Percentiles rank a stretch among this genome's conserved stretches.
phyloP scores from a whole-genome alignment of 2,329 filamentous ascomycete species.

The Coniochaeta sp. region DNA sequence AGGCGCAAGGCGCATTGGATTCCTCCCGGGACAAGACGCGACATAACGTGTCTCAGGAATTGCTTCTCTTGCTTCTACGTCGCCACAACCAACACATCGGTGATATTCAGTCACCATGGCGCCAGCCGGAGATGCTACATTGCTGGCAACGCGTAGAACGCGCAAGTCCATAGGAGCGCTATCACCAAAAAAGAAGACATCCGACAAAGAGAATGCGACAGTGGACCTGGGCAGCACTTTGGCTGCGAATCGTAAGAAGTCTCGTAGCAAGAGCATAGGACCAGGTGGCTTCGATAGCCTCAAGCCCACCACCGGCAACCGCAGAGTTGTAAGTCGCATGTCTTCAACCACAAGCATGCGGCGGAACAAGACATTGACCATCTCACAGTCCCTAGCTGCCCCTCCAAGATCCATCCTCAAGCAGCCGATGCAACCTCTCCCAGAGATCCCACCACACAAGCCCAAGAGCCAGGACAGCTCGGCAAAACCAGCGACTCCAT shows the following conservation, averaged over 20 bases:
- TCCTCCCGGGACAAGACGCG: background rate
- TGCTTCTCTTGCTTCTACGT: too few species aligned
- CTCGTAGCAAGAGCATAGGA: constrained; percentile 91
- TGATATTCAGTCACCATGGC: background rate
- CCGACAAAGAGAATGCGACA: constrained; percentile 75
- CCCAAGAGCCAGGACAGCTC: constrained; percentile 34
- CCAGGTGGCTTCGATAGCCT: constrained; percentile 83
- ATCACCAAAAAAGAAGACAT: constrained; percentile 41
- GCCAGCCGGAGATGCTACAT: constrained; percentile 30
- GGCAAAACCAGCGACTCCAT: constrained; percentile 38
- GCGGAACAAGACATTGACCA: background rate
- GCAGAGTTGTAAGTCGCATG: constrained; percentile 61
- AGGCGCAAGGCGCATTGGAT: background rate
- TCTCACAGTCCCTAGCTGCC: constrained; percentile 47
- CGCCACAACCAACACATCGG: background rate
- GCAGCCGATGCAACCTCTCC: constrained; percentile 61
- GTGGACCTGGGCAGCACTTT: constrained; percentile 52
- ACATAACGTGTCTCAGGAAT: background rate
- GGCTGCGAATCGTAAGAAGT: constrained; percentile 56
- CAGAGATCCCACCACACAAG: constrained; percentile 62
- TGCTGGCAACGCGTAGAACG: constrained; percentile 49
- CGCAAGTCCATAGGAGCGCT: constrained; percentile 66
- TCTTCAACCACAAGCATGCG: constrained; percentile 14
- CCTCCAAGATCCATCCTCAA: constrained; percentile 71
- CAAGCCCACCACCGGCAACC: constrained; percentile 67